Base-by-base conservation (phyloP, 164 flowering plant genomes). In the Nymphaea colorata region DNA sequence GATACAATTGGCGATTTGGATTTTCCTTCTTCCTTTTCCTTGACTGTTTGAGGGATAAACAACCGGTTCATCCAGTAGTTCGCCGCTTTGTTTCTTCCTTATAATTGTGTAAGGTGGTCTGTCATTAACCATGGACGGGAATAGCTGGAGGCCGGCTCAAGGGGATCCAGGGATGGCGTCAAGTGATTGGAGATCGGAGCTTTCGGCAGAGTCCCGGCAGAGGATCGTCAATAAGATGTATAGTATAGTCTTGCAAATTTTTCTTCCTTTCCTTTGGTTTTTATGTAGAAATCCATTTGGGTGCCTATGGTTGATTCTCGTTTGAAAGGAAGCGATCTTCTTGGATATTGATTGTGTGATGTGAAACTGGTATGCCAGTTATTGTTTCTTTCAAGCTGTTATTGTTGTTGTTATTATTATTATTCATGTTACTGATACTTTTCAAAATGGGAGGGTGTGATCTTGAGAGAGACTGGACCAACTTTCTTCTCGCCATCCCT, bases 161-260 rank as follows among this genome's bases (percentile, higher is more conserved):
- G 75, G 67, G 55, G 67, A 64, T 36, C 7, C 36, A 6, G 63
- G 2, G 25, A 47, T 67, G 42, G 53, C 57, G 8, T 6, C 62
- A 44, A 43, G 4, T 5, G 68, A 73, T 65, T 73, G 75, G 75
- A 68, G 72, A 43, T 59, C 12, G 25, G 61, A 61, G 15, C 62
- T 76, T 11, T 15, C 18, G 3, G 57, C 67, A 8, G 68, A 70
- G 42, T 59, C 44, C 25, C 68, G 78, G 11, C 67, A 64, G n/a
- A 67, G 71, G 59, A 67, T 76, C 41, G 73, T 72, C 17, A 72
- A 67, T 42, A 76, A 72, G 71, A 76, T 76, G 78, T 72, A 67
- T 70, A 42, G 2, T 51, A 12, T 8, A 12, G 15, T 25, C 14
- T 44, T 41, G 6, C 3, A 47, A 6, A 25, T n/a, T 61, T n/a